A percentile compares a stretch with the other conserved stretches of the same genome.
Evolutionary conservation across 768 basidiomycete species (phyloP).

Genomic region (Trametes cingulata): DNA sequence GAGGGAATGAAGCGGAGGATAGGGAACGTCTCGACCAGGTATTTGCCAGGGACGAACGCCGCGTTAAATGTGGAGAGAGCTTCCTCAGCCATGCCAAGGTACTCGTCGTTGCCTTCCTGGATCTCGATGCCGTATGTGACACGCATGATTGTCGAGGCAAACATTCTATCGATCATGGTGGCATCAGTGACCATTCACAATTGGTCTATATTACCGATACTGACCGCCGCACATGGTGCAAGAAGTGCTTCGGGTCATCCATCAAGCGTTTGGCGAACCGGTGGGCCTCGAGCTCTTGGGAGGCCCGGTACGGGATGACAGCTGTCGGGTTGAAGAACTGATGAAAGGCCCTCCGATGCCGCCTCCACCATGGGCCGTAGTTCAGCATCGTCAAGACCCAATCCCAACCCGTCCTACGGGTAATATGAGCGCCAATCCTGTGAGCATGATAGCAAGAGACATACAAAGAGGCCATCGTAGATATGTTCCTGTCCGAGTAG

Average conservation of each 20-base stretch:
- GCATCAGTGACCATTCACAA: background rate
- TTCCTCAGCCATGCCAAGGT: constrained; percentile 40
- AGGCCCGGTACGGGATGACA: background rate
- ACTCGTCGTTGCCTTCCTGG: constrained; percentile 41
- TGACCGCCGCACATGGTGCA: constrained; percentile 37
- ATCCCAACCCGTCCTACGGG: constrained; percentile 3
- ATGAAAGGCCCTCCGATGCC: constrained; percentile 1
- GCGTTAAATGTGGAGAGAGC: constrained; percentile 34
- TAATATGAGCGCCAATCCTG: no score
- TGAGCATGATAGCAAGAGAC: background rate
- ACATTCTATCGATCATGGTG: background rate
- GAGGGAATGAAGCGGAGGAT: constrained; percentile 12
- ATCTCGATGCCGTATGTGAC: constrained; percentile 49
- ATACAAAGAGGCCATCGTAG: background rate
- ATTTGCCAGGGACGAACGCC: constrained; percentile 41
- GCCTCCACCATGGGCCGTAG: constrained; percentile 11
- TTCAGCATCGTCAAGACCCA: constrained; percentile 4
- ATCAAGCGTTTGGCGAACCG: constrained; percentile 21
- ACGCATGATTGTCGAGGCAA: constrained; percentile 40
- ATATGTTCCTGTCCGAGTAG: constrained; percentile 20
- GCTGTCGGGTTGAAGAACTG: background rate
- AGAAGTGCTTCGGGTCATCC: constrained; percentile 38
- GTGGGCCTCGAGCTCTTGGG: background rate
- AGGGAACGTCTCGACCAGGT: constrained; percentile 43
- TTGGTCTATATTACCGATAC: constrained; percentile 6